Percentiles rank a stretch among this genome's conserved stretches.
These are phyloP conservation scores for Sugiyamaella lignohabitans DNA, from an alignment of 805 yeast species.

Conservation along the genomic window DNA sequence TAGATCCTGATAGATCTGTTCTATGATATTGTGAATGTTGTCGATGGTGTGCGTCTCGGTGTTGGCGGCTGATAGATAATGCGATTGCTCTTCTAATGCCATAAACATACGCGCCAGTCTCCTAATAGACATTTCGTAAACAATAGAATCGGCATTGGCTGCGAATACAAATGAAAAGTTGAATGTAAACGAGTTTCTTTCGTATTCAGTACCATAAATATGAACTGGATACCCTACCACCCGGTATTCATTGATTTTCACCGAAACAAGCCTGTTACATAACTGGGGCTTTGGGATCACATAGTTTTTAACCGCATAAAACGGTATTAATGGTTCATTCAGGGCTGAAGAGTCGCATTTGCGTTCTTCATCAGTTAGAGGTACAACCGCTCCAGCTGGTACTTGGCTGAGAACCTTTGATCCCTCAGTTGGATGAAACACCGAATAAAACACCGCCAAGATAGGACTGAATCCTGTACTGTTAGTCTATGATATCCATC, in stretches of 20 bases:
- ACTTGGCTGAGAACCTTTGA: conserved; percentile 87
- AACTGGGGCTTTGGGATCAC: conserved; percentile 89
- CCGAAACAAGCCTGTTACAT: conserved; percentile 73
- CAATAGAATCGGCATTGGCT: conserved; percentile 60
- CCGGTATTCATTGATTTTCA: conserved; percentile 62
- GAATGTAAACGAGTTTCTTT: conserved; percentile 87
- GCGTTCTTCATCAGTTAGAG: conserved; percentile 23
- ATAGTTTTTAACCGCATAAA: conserved; percentile 82
- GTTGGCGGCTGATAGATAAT: conserved; percentile 60
- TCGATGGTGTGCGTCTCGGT: conserved; percentile 36
- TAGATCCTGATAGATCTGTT: conserved; percentile 88
- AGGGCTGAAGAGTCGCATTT: conserved; percentile 32
- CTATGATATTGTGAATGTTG: conserved; percentile 64
- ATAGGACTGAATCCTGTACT: conserved; percentile 50
- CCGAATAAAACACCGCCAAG: conserved; percentile 78
- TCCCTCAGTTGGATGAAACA: conserved; percentile 94
- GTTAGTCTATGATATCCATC: too few relatives aligned
- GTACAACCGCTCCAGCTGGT: conserved; percentile 64
- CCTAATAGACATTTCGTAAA: conserved; percentile 73
- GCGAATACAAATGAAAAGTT: conserved; percentile 90
- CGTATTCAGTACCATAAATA: conserved; percentile 65
- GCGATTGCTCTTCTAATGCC: conserved; percentile 85
- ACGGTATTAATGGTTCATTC: conserved; percentile 51
- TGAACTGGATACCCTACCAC: conserved; percentile 87
- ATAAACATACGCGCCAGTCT: conserved; percentile 84